phyloP scores from a whole-genome alignment of 768 basidiomycete species.

The Mycena metata region DNA sequence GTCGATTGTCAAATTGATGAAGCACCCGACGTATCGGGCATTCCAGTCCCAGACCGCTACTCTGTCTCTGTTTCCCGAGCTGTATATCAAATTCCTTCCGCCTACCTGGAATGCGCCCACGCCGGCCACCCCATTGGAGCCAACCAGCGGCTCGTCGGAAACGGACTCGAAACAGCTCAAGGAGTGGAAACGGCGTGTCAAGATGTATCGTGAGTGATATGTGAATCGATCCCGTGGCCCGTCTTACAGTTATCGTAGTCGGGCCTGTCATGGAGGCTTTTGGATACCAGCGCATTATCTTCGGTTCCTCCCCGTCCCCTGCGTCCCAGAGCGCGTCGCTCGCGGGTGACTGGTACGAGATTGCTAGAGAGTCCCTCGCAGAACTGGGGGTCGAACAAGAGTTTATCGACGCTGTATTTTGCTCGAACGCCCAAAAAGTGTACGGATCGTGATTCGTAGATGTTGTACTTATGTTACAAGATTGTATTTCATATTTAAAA shows the following conservation, averaged over 20 bases:
- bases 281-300: conserved; percentile 86
- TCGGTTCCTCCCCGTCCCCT: conserved; percentile 81
- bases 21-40: conserved; percentile 77
- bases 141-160: conserved; percentile 52
- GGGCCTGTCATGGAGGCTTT: conserved; percentile 89
- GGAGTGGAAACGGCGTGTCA: conserved; percentile 81
- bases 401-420: conserved; percentile 81
- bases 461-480: conserved; percentile 3
- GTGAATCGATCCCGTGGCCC: conserved; percentile 15
- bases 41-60: conserved; percentile 82
- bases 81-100: conserved; percentile 81
- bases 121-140: conserved; percentile 61
- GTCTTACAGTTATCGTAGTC: conserved; percentile 59
- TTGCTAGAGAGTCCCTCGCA: conserved; percentile 82
- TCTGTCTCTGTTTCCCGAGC: conserved; percentile 80
- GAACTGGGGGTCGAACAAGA: conserved; percentile 87
- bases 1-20: conserved; percentile 85
- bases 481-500: conserved; percentile 21
- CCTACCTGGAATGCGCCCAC: conserved; percentile 78
- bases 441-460: conserved; percentile 55
- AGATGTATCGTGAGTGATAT: conserved; percentile 82
- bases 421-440: conserved; percentile 60
- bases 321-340: conserved; percentile 60
- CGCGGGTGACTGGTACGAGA: conserved; percentile 83
- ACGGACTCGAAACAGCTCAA: conserved; percentile 64